Percentiles rank a stretch among this genome's conserved stretches.
These are phyloP conservation scores for Groenewaldozyma tartarivorans DNA, from an alignment of 805 yeast genomes.

Conservation along the genomic window DNA sequence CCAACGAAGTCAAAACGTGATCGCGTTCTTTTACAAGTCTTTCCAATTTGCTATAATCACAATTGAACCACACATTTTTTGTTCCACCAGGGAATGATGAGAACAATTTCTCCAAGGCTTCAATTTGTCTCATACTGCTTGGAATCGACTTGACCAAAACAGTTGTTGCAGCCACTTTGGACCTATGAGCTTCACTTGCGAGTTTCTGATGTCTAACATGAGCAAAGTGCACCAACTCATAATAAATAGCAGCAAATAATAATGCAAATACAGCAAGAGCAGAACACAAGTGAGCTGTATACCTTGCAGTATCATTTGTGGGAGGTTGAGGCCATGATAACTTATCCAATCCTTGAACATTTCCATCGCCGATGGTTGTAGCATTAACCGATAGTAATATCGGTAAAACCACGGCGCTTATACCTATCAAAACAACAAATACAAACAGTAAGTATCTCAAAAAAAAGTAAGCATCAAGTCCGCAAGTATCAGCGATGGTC, in stretches of 20 bases:
- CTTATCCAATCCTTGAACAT: conserved; percentile 46
- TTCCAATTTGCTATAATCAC: conserved; percentile 33
- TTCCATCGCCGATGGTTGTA: conserved; percentile 12
- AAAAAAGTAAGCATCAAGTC: conserved; percentile 70
- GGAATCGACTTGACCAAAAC: conserved; percentile 64
- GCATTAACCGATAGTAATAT: conserved; percentile 57
- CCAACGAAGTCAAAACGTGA: conserved; percentile 29
- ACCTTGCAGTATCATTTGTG: conserved; percentile 37
- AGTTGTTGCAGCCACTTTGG: conserved; percentile 33
- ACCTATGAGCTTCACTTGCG: conserved; percentile 17
- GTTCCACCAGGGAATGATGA: conserved; percentile 45
- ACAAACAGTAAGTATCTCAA: conserved; percentile 50
- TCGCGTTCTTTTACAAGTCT: conserved; percentile 25
- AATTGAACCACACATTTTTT: conserved; percentile 50
- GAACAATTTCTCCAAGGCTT: conserved; percentile 46
- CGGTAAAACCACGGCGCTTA: conserved; percentile 48
- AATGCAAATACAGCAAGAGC: conserved; percentile 49
- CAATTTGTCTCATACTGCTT: conserved; percentile 37
- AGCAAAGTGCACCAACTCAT: neutral
- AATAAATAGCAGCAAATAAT: conserved; percentile 28
- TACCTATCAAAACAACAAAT: conserved; percentile 39
- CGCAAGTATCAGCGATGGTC: conserved; percentile 37
- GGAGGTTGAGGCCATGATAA: conserved; percentile 60
- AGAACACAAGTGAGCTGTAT: conserved; percentile 58
- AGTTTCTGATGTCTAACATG: conserved; percentile 39